Percentiles rank a stretch among this genome's conserved stretches.
Conservation (phyloP, 1,139 yeast genomes). For the Candida glucosophila region DNA sequence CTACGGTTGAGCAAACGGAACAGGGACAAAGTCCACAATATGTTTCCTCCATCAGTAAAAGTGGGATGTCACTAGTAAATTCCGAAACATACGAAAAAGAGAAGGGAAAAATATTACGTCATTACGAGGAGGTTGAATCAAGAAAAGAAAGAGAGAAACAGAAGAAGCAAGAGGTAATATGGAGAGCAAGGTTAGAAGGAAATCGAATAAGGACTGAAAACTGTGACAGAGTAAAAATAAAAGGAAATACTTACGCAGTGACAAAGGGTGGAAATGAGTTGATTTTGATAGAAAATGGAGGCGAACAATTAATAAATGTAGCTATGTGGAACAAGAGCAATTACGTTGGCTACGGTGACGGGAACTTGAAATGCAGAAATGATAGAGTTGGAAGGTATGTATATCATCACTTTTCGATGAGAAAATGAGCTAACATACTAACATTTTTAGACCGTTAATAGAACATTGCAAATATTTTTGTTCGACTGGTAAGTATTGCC, state of each 20-base stretch:
- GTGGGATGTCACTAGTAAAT: slow-evolving; percentile 31
- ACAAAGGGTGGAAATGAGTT: slow-evolving; percentile 23
- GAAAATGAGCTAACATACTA: slow-evolving; percentile 7
- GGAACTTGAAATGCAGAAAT: slow-evolving; percentile 16
- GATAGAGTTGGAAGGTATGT: slow-evolving; percentile 8
- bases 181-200: slow-evolving; percentile 13
- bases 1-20: background rate
- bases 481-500: background rate
- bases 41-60: slow-evolving; percentile 20
- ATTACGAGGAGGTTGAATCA: slow-evolving; percentile 9
- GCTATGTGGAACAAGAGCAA: slow-evolving; percentile 22
- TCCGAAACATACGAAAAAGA: slow-evolving; percentile 25
- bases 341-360: slow-evolving; percentile 19
- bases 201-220: slow-evolving; percentile 21
- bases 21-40: slow-evolving; percentile 7
- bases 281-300: slow-evolving; percentile 13
- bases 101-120: slow-evolving; percentile 10
- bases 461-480: slow-evolving; percentile 33
- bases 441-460: slow-evolving; percentile 8
- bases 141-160: slow-evolving; percentile 11
- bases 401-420: background rate
- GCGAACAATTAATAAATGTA: slow-evolving; percentile 4
- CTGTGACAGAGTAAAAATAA: slow-evolving; percentile 29
- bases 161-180: slow-evolving; percentile 6
- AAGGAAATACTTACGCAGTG: slow-evolving; percentile 27